Conservation (phyloP, 805 yeast genomes). For the Suhomyces kilbournensis region DNA sequence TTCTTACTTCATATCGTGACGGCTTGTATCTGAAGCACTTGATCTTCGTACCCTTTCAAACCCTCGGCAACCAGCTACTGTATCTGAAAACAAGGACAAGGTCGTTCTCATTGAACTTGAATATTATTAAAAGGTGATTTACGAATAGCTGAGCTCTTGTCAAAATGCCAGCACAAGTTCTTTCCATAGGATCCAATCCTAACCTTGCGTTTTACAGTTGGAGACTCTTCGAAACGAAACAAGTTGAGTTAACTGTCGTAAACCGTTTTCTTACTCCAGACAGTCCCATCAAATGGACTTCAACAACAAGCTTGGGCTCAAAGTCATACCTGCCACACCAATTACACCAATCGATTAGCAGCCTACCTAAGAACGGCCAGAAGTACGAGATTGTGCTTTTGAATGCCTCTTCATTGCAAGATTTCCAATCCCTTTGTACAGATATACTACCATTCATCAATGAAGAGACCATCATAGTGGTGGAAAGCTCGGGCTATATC, state of each 20-base stretch:
- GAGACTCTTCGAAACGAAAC: conserved; percentile 48
- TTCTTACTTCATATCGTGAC: neutral
- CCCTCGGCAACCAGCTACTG: neutral
- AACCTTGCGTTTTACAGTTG: conserved; percentile 58
- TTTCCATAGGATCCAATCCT: conserved; percentile 53
- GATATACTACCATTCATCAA: conserved; percentile 24
- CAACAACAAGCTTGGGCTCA: conserved; percentile 11
- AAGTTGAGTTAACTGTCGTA: conserved; percentile 38
- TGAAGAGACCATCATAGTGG: conserved; percentile 48
- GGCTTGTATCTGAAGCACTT: neutral
- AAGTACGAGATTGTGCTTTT: conserved; percentile 36
- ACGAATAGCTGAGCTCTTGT: neutral
- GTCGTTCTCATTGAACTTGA: neutral
- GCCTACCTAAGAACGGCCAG: conserved; percentile 11
- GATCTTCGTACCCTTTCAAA: neutral
- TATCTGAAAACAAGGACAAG: neutral
- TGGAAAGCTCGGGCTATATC: conserved; percentile 71
- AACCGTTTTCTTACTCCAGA: conserved; percentile 18
- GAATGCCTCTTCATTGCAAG: conserved; percentile 36
- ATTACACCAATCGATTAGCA: conserved; percentile 10
- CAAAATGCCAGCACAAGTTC: neutral
- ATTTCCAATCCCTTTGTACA: conserved; percentile 30
- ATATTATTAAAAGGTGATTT: neutral
- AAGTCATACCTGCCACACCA: conserved; percentile 15
- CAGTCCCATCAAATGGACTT: conserved; percentile 16